Evolutionary conservation across 2,329 filamentous ascomycete genomes (phyloP).

Genomic region (Stromatinia cepivora): DNA sequence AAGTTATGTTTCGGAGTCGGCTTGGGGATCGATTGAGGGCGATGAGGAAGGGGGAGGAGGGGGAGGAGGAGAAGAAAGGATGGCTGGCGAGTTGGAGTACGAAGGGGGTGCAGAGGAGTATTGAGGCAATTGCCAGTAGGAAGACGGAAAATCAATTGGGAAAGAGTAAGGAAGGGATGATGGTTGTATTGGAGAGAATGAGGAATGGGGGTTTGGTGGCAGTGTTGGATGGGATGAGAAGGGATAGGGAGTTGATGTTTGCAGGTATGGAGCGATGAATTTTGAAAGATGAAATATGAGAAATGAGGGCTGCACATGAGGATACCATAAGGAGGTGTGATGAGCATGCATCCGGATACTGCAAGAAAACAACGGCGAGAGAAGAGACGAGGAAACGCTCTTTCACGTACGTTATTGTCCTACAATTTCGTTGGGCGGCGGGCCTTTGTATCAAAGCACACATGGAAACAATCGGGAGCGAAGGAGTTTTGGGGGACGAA

Average conservation of each 20-base stretch:
- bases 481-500: slow-evolving; percentile 33
- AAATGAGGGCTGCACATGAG: slow-evolving; percentile 14
- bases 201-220: slow-evolving; percentile 65
- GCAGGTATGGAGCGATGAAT: slow-evolving; percentile 23
- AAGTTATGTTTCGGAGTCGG: slow-evolving; percentile 69
- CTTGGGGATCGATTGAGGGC: slow-evolving; percentile 62
- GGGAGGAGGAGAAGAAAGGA: slow-evolving; percentile 51
- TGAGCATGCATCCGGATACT: not conserved
- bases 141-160: slow-evolving; percentile 76
- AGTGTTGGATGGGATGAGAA: slow-evolving; percentile 70
- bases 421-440: slow-evolving; percentile 23
- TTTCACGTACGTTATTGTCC: slow-evolving; percentile 8
- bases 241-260: slow-evolving; percentile 49
- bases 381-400: not conserved
- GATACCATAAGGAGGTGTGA: not conserved
- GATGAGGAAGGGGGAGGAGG: slow-evolving; percentile 43
- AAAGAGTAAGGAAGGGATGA: slow-evolving; percentile 82
- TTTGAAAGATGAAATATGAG: slow-evolving; percentile 26
- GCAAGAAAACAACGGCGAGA: not conserved
- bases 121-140: slow-evolving; percentile 75
- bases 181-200: slow-evolving; percentile 72
- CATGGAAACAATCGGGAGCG: slow-evolving; percentile 33
- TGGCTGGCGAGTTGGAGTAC: slow-evolving; percentile 62
- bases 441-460: slow-evolving; percentile 30
- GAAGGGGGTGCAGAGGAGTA: slow-evolving; percentile 72